These are phyloP conservation scores for Magnolia sinica DNA, from an alignment of 164 flowering plant species.

Conservation along the genomic window DNA sequence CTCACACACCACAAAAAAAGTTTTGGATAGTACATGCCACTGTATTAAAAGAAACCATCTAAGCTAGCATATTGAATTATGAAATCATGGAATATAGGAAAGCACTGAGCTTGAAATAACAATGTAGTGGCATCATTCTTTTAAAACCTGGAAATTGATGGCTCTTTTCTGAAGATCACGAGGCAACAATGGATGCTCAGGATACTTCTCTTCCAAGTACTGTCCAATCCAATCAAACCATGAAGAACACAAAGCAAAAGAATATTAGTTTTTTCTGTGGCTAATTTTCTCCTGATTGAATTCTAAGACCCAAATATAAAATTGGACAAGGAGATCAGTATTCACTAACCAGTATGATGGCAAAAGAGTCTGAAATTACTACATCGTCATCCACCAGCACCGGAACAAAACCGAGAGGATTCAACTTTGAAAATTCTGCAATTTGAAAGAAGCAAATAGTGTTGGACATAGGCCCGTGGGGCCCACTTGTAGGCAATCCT, in stretches of 20 bases:
- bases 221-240: constrained; percentile 13
- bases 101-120: background rate
- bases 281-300: background rate
- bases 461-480: too few species aligned
- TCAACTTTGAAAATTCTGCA: constrained; percentile 65
- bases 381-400: constrained; percentile 68
- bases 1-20: too few species aligned
- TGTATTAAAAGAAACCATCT: background rate
- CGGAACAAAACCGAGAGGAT: constrained; percentile 78
- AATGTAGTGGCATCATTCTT: background rate
- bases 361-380: constrained; percentile 74
- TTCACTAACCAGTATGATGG: constrained; percentile 64
- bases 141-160: constrained; percentile 67
- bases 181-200: constrained; percentile 73
- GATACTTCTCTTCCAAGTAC: constrained; percentile 77
- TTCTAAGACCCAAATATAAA: background rate
- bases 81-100: background rate
- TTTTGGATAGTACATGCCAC: background rate
- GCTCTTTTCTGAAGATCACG: constrained; percentile 65
- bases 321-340: background rate
- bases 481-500: too few species aligned
- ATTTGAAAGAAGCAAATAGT: background rate
- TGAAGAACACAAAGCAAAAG: background rate
- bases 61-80: background rate
- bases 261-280: background rate